Base-by-base conservation (phyloP, 2,329 filamentous ascomycete genomes). In the Botrytis byssoidea region DNA sequence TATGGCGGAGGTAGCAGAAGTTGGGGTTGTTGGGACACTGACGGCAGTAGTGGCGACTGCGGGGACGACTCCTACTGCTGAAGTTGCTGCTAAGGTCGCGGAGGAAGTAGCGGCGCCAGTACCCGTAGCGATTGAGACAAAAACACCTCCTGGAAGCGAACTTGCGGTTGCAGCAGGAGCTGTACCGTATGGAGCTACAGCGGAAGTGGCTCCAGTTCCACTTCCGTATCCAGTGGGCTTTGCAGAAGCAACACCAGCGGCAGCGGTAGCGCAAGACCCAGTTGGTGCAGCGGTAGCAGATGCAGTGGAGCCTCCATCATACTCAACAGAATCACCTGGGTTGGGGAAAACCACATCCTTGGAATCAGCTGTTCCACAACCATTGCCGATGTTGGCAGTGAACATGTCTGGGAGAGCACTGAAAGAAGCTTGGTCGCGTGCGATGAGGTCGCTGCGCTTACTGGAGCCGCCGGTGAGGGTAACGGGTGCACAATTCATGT, bases 401-500 rank as follows among this genome's bases (percentile, higher is more conserved):
- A 94, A 91, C 89, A 97, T 91, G 73, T 90, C 85, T 0, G 94
- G 93, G 20, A 97, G 90, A 0, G 83, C 81, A 57, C 88, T 81
- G 75, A 91, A 88, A 76, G 88, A 88, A 2, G 85, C 82, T 73
- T 89, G 79, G 61, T 80, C 81, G n/a, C 81, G 77, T 65, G 79
- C 75, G 9, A 75, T 59, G 42, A 82, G 70, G 5, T 79, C 79
- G 3, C 75, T 78, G 51, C 79, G 80, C 10, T 84, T 81, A 71
- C 82, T 81, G 1, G 84, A 82, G 35, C 84, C 83, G 6, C 82
- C 84, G 0, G 88, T 88, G 37, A 98, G 86, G 0, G 86, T 87
- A 66, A 97, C 82, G 0, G 93, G 89, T 0, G 92, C 93, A 78
- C 95, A 99, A 87, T 97, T 97, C 94, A 97, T 97, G 87, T 98